A percentile compares a stretch with the other conserved stretches of the same genome.
These are phyloP conservation scores for Nothopassalora personata DNA, from an alignment of 2,329 filamentous ascomycete genomes.

Conservation along the genomic window DNA sequence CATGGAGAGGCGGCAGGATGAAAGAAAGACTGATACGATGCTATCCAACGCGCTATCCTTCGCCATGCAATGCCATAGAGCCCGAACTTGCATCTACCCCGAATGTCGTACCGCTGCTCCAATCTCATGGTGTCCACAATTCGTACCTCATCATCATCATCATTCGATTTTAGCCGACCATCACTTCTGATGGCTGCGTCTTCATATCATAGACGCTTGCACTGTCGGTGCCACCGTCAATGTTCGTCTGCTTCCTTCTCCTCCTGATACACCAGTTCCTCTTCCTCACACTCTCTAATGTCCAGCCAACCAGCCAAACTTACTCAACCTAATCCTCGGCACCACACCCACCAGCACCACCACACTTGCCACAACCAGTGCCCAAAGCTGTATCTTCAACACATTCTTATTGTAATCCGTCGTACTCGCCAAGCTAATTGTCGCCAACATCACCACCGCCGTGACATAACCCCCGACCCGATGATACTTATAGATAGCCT, in stretches of 20 bases:
- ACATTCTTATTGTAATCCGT: conserved; percentile 68
- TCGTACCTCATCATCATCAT: too few species aligned
- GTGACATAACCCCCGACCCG: conserved; percentile 70
- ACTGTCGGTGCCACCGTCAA: too few species aligned
- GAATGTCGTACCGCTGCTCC: too few species aligned
- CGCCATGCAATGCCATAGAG: too few species aligned
- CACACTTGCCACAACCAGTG: conserved; percentile 59
- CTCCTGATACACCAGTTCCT: not conserved
- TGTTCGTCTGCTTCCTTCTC: not conserved
- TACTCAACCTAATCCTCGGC: conserved; percentile 74
- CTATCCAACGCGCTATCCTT: too few species aligned
- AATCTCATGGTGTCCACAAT: too few species aligned
- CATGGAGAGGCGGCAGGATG: too few species aligned
- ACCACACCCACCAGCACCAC: conserved; percentile 67
- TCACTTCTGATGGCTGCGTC: too few species aligned
- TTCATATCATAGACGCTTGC: too few species aligned
- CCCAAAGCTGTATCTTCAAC: conserved; percentile 71
- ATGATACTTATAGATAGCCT: conserved; percentile 86
- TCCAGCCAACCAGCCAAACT: conserved; percentile 59
- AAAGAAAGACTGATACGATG: too few species aligned
- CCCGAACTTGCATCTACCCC: too few species aligned
- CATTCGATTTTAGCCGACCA: too few species aligned
- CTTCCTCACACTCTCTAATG: conserved; percentile 10
- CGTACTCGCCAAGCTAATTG: conserved; percentile 67
- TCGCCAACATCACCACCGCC: conserved; percentile 64